These are phyloP conservation scores for Neophaeococcomyces mojaviensis DNA, from an alignment of 2,329 filamentous ascomycete genomes.

Conservation along the genomic window DNA sequence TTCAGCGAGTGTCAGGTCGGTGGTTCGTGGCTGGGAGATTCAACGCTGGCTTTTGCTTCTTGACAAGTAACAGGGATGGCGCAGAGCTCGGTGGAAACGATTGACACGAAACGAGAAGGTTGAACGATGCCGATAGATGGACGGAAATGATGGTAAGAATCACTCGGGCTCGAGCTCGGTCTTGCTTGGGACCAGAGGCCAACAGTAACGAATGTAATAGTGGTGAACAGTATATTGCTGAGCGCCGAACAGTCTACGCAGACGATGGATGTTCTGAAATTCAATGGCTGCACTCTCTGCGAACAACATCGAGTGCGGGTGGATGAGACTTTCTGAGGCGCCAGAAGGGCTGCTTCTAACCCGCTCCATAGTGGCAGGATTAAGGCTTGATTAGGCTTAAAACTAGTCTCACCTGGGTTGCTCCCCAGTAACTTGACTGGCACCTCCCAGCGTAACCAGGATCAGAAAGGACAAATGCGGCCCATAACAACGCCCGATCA, in stretches of 20 bases:
- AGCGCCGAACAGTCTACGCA: neutral
- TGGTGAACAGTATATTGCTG: neutral
- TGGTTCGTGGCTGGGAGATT: constrained; percentile 1
- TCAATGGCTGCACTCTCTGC: neutral
- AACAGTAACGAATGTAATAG: constrained; percentile 1
- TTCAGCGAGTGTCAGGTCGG: neutral
- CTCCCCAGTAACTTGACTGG: neutral
- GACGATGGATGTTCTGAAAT: neutral
- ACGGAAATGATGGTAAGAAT: neutral
- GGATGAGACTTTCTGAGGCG: neutral
- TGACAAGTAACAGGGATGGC: neutral
- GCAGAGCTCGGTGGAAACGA: neutral
- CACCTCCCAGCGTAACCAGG: neutral
- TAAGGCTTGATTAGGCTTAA: neutral
- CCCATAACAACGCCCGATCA: neutral
- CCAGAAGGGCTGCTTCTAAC: neutral
- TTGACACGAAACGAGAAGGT: neutral
- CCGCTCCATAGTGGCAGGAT: neutral
- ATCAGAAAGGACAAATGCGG: neutral
- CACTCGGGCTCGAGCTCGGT: neutral
- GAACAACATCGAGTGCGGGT: neutral
- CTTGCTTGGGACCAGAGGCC: neutral
- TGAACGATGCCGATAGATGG: neutral
- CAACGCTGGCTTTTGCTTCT: neutral
- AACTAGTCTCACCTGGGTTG: constrained; percentile 4